phyloP scores from a whole-genome alignment of 2,329 filamentous ascomycete genomes.

The Calonectria fujianensis region DNA sequence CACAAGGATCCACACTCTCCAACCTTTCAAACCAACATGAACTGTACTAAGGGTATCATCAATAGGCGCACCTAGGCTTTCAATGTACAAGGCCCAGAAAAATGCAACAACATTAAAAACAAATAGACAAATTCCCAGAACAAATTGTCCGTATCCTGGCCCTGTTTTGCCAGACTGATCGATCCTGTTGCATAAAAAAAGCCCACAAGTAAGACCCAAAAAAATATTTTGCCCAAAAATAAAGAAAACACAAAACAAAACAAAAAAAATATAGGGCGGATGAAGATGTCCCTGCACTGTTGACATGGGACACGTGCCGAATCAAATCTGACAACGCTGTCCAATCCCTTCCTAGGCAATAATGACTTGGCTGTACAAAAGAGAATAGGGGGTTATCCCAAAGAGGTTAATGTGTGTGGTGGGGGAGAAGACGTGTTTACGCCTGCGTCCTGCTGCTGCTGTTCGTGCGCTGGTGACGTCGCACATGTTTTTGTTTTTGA shows the following conservation, averaged over 20 bases:
- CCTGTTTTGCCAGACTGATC: conserved; percentile 40
- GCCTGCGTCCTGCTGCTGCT: conserved; percentile 41
- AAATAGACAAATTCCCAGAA: conserved; percentile 22
- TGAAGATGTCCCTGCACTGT: not conserved
- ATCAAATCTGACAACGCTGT: conserved; percentile 17
- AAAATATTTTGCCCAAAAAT: not conserved
- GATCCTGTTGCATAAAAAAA: conserved; percentile 29
- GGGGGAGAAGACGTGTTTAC: conserved; percentile 9
- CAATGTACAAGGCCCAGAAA: conserved; percentile 27
- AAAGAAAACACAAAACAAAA: not conserved
- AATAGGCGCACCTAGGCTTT: conserved; percentile 20
- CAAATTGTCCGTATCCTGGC: conserved; percentile 26
- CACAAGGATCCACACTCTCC: conserved; percentile 20
- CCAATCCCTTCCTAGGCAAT: not conserved
- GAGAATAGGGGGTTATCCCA: conserved; percentile 11
- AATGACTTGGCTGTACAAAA: conserved; percentile 10
- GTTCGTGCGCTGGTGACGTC: conserved; percentile 34
- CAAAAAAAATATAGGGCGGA: not conserved
- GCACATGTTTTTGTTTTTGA: conserved; percentile 28
- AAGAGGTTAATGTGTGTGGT: not conserved
- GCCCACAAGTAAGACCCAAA: not conserved
- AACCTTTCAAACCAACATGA: conserved; percentile 29
- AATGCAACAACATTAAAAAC: conserved; percentile 8
- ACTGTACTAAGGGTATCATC: conserved; percentile 41
- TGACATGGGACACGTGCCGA: not conserved